Base-by-base conservation (phyloP, 306 rosid species). In the Glycyrrhiza uralensis region DNA sequence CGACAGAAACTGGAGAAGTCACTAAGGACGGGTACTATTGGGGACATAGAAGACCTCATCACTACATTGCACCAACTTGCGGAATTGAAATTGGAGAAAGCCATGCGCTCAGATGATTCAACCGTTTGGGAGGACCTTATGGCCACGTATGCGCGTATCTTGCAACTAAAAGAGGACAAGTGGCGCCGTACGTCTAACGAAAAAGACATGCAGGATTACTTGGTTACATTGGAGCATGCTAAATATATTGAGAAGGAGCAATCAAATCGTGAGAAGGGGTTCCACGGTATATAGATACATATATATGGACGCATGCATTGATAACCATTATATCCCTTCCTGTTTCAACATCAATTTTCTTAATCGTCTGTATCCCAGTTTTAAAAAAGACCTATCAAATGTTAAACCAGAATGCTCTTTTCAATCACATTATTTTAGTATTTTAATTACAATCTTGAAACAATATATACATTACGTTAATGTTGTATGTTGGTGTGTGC, bases 1-100 rank as follows among this genome's bases (percentile, higher is more conserved):
- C 36, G 44, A 44, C 62, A 24, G 10, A 74, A 80, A 6, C 42
- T 68, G 1, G 73, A 60, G 15, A 74, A 80, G 59, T 68, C 44
- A 4, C 47, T 73, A 3, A 66, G 24, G 19, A 79, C 66, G 1
- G 76, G 79, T 9, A 30, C 7, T 3, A 2, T 60, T 23, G 41
- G 0, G 0, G 80, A 80, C 73, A 23, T 61, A 63, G 84, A 60
- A 4, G 84, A 80, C 0, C 19, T 80, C 0, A 32, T 38, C 24
- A 49, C 20, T 2, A 10, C 77, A 19, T 0, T 69, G 56, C 3
- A 42, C 0, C 22, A 74, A n/a, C 84, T 80, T 23, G 80, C 23
- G 0, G 33, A 80, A 1, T 13, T 80, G n/a, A 80, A 80, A 52
- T 13, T 74, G 56, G 84, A 74, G 39, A 74, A 60, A 64, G 80